phyloP scores from a whole-genome alignment of 2,329 filamentous ascomycete genomes.

The Gremmenia infestans region DNA sequence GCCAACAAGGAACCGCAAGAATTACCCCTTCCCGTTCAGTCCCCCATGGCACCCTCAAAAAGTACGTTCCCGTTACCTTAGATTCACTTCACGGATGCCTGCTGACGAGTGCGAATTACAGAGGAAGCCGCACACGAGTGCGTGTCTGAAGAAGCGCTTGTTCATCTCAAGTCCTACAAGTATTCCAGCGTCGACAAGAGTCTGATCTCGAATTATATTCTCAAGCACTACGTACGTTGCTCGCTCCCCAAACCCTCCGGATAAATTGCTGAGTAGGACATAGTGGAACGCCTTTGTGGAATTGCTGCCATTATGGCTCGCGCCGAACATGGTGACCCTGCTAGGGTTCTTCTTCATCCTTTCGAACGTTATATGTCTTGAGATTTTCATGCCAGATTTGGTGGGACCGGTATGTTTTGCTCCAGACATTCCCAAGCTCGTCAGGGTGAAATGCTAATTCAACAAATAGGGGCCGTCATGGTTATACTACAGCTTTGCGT shows the following conservation, averaged over 20 bases:
- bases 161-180: constrained; percentile 92
- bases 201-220: constrained; percentile 84
- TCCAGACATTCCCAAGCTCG: not conserved
- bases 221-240: constrained; percentile 82
- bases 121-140: constrained; percentile 60
- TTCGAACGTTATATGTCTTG: constrained; percentile 67
- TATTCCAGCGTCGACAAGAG: constrained; percentile 98
- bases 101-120: constrained; percentile 22
- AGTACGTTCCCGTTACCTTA: constrained; percentile 24
- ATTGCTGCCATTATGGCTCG: constrained; percentile 88
- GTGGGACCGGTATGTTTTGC: constrained; percentile 69
- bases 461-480: constrained; percentile 70
- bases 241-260: constrained; percentile 13
- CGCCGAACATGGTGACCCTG: constrained; percentile 95
- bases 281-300: constrained; percentile 98
- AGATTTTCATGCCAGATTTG: constrained; percentile 81
- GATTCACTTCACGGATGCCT: not conserved
- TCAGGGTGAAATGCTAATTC: constrained; percentile 13
- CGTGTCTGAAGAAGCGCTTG: constrained; percentile 83
- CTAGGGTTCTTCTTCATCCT: constrained; percentile 94
- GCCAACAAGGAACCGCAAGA: constrained; percentile 24
- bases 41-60: constrained; percentile 36
- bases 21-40: constrained; percentile 28
- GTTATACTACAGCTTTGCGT: constrained; percentile 93
- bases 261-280: constrained; percentile 21